These are phyloP conservation scores for Ceratocystis eucalypticola DNA, from an alignment of 2,329 filamentous ascomycete species.

Conservation along the genomic window DNA sequence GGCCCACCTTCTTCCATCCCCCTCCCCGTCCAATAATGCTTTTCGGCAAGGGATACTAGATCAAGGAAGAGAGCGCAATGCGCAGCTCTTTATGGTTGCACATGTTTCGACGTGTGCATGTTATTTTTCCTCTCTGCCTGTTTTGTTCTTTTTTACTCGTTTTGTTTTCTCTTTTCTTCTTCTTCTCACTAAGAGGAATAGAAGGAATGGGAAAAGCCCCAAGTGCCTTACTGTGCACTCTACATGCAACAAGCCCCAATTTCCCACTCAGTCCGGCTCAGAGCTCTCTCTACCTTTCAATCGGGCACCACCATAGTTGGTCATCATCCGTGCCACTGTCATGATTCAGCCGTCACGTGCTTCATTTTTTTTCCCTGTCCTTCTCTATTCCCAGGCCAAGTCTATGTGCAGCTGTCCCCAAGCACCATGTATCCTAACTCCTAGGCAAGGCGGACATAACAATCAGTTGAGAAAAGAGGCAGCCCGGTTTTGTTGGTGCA, in stretches of 20 bases:
- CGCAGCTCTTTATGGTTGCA: not conserved
- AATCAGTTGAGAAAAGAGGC: not conserved
- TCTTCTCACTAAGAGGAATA: not conserved
- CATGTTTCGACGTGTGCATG: constrained; percentile 1
- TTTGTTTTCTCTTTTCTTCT: not conserved
- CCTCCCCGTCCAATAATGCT: not conserved
- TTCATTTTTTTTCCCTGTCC: too few relatives aligned
- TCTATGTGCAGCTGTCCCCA: too few relatives aligned
- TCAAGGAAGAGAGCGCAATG: not conserved
- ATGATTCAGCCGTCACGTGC: too few relatives aligned
- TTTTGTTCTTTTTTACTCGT: too few relatives aligned
- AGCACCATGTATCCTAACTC: not conserved
- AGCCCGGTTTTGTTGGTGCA: not conserved
- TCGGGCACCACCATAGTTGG: too few relatives aligned
- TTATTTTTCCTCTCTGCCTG: not conserved
- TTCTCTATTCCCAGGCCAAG: too few relatives aligned
- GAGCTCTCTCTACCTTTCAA: too few relatives aligned
- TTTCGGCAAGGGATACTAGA: not conserved
- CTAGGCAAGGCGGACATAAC: not conserved
- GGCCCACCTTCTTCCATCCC: not conserved
- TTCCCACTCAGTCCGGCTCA: too few relatives aligned
- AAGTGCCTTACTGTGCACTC: too few relatives aligned
- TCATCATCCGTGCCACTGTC: too few relatives aligned
- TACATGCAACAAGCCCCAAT: too few relatives aligned
- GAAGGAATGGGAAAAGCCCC: not conserved